Conservation (phyloP, 176 grass and related monocot species). For the Puya raimondii region DNA sequence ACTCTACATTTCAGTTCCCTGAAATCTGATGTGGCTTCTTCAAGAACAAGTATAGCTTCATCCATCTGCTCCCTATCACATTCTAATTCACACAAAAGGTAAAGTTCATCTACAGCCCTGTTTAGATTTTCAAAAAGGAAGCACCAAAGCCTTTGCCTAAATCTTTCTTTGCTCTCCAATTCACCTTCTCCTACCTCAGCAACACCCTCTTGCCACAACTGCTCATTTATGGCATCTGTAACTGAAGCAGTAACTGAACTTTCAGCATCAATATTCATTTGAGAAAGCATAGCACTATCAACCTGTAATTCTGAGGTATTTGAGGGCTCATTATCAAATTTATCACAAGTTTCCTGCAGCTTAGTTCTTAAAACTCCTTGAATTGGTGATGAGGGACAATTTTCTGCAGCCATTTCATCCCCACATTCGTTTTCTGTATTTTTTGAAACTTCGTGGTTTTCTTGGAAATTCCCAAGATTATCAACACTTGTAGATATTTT, state of each 20-base stretch:
- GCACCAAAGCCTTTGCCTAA: conserved; percentile 98
- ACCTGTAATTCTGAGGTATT: conserved; percentile 26
- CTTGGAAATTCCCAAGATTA: conserved; percentile 18
- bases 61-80: conserved; percentile 99
- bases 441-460: conserved; percentile 19
- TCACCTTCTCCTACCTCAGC: conserved; percentile 43
- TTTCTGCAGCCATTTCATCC: conserved; percentile 7
- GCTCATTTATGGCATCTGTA: conserved; percentile 32
- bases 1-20: conserved; percentile 83
- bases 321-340: conserved; percentile 20
- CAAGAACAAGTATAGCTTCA: conserved; percentile 92
- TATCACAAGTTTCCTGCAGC: conserved; percentile 6
- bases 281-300: conserved; percentile 18
- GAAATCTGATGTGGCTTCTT: conserved; percentile 95
- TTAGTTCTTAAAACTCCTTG: conserved; percentile 14
- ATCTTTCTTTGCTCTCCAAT: conserved; percentile 95
- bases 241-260: conserved; percentile 24
- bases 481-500: conserved; percentile 8
- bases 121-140: conserved; percentile 99
- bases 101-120: conserved; percentile 94
- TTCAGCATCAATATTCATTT: conserved; percentile 25
- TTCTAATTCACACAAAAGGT: conserved; percentile 96
- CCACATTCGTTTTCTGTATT: conserved; percentile 20
- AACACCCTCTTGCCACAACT: conserved; percentile 32
- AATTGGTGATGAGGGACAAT: conserved; percentile 21